Evolutionary conservation across 2,329 filamentous ascomycete genomes (phyloP), one percentile per base, ranked within the genome.

Genomic region (Sclerotinia spermophila): DNA sequence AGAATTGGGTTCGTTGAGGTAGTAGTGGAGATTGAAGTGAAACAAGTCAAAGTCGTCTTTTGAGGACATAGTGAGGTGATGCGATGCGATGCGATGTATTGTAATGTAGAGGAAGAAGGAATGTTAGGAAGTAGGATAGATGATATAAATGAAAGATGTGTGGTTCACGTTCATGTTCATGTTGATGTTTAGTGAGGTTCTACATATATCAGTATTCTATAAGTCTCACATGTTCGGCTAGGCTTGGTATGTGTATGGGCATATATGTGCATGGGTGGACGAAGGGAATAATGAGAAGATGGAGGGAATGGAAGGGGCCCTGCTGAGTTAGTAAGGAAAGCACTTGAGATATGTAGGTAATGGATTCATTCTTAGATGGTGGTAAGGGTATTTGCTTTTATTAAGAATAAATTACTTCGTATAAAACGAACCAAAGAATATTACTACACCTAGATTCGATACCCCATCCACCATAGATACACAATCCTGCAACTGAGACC

Each of bases 351-450:
- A 3, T 1, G 17, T 19, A 30, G 13, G 24, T 7, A 62, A 17
- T 13, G 3, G 27, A 33, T 24, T 24, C 21, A 33, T 24, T 24
- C 21, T 65, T 65, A 11, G 24, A 3, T 30, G 45, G 24, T 42
- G 64, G 33, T 42, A 42, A 53, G 66, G 30, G 24, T 51, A 42
- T 64, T 27, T 40, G 55, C 44, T 53, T 53, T 64, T 17, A 27
- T 27, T 30, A 35, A 42, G 42, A 64, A 53, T 64, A 44, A 19
- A 44, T 58, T 64, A 64, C 58, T 64, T 64, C n/a, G 67, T 51
- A 30, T 40, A 15, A 24, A 64, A 53, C 35, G 35, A 30, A 30
- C 21, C 44, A 64, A 30, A 53, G 27, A 51, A 40, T 48, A 53
- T 69, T 40, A 44, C 58, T 64, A 69, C 27, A 69, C 21, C 35